Base-by-base conservation (phyloP, 257 asterid species). In the Misopates orontium region DNA sequence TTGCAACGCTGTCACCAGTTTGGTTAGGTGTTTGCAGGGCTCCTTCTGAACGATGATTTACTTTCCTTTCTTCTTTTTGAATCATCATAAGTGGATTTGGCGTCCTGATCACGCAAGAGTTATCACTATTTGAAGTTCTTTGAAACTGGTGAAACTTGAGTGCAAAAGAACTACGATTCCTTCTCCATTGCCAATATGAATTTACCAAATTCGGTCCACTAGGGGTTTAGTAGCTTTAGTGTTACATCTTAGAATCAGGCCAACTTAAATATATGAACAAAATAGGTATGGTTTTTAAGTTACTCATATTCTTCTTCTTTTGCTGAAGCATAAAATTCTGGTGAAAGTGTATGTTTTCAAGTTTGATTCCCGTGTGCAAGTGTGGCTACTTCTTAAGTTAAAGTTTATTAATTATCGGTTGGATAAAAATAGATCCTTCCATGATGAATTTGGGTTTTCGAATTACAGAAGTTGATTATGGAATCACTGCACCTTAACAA, bases 391-490 rank as follows among this genome's bases (percentile, higher is more conserved):
- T 3, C 15, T 4, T 28, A 36, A 36, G 11, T 36, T 36, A 14
- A 44, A 36, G 24, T 16, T 31, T 57, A 22, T 24, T 9, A 18
- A 13, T 24, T 25, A 21, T 28, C 14, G n/a, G 5, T 56, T 56
- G 23, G 13, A 22, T 17, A 41, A 11, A 22, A 62, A 44, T 28
- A 62, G 47, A 8, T 62, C 41, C 18, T 39, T 3, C 21, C 25
- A 23, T 45, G 66, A 28, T 57, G 8, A 17, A 40, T 48, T 22
- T 52, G 8, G 56, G 20, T 53, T 42, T 60, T 62, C 66, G 31
- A 65, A 49, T 50, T 65, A 39, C 18, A 56, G 67, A 20, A 20
- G 63, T 11, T 58, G 51, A 58, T 58, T 60, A 55, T 66, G 42
- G 42, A 9, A 36, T 36, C 42, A 36, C 8, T 3, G 42, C 8